Evolutionary conservation across 495 filamentous ascomycete genomes (phyloP), one percentile per base, ranked within the genome.

Genomic region (Lindgomyces ingoldianus): DNA sequence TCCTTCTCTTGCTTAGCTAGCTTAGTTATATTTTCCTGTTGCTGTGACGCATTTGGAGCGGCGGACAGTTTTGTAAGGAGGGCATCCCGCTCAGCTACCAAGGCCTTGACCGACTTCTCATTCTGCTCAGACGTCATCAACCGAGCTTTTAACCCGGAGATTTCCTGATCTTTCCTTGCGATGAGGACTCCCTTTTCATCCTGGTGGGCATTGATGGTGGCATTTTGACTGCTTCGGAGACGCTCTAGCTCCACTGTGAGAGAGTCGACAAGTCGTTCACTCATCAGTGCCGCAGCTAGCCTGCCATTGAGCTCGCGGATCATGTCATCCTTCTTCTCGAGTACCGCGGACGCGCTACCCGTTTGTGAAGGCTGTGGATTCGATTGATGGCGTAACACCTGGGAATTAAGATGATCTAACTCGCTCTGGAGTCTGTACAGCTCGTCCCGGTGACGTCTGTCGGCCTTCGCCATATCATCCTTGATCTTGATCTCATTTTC

Each of bases 111-210:
- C 8, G 6, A 6, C 21, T 47, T 6, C 4, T 19, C 44, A 18
- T 18, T n/a, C 44, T 47, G 44, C 21, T 47, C 21, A 4, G 21
- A 4, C 4, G 44, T n/a, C 8, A 9, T n/a, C 33, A 39, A 39
- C 33, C 14, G 6, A 14, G 6, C 14, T n/a, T 47, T 8, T 4
- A 47, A 19, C 6, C 8, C 44, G 18, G 44, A 4, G 4, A 47
- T 47, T n/a, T n/a, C 44, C 44, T 47, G 44, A n/a, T 47, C 44
- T 47, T 47, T 47, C 44, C 18, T 47, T 6, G n/a, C 44, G 44
- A 47, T 8, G 6, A 47, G 6, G 6, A 8, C 44, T 47, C 8
- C 44, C 44, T 47, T 22, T 47, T 47, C 8, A n/a, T 4, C 6
- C n/a, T 47, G 4, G 21, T 47, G n/a, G 21, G 6, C 21, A 47